These are phyloP conservation scores for Physaria fendleri DNA, from an alignment of 345 rosid species.

Conservation along the genomic window DNA sequence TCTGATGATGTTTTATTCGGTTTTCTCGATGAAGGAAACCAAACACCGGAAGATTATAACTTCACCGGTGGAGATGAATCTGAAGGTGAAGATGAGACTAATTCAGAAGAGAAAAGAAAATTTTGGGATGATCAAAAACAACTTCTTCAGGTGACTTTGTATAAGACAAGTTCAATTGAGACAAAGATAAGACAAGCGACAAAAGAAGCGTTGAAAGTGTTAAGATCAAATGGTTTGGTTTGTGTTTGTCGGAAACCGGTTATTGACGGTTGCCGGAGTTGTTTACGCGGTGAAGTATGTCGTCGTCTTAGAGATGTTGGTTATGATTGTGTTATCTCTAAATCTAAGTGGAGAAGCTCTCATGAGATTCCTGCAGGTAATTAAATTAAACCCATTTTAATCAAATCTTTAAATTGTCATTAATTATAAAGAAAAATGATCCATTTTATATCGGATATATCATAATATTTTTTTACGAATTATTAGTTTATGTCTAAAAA, in stretches of 20 bases:
- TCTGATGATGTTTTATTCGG: constrained; percentile 59
- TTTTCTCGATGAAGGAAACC: constrained; percentile 38
- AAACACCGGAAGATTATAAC: constrained; percentile 27
- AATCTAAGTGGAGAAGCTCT: constrained; percentile 81
- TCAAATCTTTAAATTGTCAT: neutral
- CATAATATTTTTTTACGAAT: neutral
- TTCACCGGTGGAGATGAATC: constrained; percentile 10
- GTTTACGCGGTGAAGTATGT: constrained; percentile 44
- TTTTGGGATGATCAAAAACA: constrained; percentile 74
- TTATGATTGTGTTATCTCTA: constrained; percentile 50
- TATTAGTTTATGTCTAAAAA: neutral
- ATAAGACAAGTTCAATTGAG: constrained; percentile 61
- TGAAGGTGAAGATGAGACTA: constrained; percentile 28
- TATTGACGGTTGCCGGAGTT: constrained; percentile 53
- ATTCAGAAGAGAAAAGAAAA: constrained; percentile 38
- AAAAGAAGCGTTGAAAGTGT: constrained; percentile 44
- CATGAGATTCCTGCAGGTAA: constrained; percentile 67
- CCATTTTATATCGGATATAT: too few species aligned
- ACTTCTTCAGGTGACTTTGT: constrained; percentile 59
- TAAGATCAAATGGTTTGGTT: constrained; percentile 19
- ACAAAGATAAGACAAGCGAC: constrained; percentile 59
- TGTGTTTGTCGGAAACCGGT: constrained; percentile 49
- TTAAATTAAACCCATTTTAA: neutral
- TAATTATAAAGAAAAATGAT: too few species aligned
- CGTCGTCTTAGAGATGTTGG: constrained; percentile 50